Evolutionary conservation across 2,329 filamentous ascomycete species (phyloP).

Genomic region (Aspergillus vadensis): DNA sequence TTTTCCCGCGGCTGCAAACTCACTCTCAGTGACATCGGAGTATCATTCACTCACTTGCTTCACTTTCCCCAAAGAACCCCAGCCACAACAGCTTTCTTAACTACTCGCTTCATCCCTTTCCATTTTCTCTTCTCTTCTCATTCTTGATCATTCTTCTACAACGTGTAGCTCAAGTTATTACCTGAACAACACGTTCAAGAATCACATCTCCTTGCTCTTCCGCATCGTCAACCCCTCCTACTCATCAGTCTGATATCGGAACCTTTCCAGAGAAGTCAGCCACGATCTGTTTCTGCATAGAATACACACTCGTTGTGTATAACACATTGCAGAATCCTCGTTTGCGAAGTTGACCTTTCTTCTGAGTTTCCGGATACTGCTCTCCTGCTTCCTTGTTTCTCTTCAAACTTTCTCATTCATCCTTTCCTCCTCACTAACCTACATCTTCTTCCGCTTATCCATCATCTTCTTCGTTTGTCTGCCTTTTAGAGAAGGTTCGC

Average conservation of each 20-base stretch:
- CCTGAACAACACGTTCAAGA: neutral
- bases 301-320: neutral
- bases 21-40: neutral
- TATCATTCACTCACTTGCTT: constrained; percentile 2
- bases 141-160: neutral
- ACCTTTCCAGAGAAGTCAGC: neutral
- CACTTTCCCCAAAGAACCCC: neutral
- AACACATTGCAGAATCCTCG: neutral
- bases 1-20: neutral
- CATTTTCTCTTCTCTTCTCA: neutral
- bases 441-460: neutral
- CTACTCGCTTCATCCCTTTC: neutral
- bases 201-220: neutral
- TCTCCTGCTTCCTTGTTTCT: neutral
- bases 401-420: neutral
- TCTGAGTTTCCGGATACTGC: too few relatives aligned
- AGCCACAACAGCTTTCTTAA: neutral
- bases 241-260: neutral
- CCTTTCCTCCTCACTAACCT: neutral
- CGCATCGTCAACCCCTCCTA: neutral
- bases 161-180: neutral
- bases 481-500: neutral
- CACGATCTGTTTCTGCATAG: neutral
- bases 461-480: neutral
- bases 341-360: neutral